A percentile compares a stretch with the other conserved stretches of the same genome.
Conservation (phyloP, 2,329 filamentous ascomycete genomes). For the Diplodia scrobiculata region DNA sequence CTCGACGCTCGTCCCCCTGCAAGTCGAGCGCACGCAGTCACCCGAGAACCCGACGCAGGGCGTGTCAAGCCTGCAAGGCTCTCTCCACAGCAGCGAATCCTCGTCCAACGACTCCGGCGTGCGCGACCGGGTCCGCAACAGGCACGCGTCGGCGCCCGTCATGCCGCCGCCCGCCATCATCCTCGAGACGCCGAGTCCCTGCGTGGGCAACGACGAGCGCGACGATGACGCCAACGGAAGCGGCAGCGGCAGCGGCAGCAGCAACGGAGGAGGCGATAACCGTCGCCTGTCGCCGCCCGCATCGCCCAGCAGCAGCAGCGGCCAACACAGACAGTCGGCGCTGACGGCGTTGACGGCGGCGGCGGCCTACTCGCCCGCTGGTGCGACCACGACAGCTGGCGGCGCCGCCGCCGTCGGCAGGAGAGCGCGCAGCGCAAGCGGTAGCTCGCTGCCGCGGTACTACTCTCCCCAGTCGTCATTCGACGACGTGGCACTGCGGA, state of each 20-base stretch:
- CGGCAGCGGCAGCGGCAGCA: background rate
- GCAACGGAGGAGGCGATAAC: background rate
- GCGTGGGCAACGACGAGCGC: background rate
- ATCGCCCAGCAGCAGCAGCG: background rate
- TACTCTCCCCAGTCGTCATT: slow-evolving; percentile 11
- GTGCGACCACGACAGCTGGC: background rate
- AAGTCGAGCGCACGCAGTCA: slow-evolving; percentile 14
- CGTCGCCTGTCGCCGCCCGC: background rate
- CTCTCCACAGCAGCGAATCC: slow-evolving; percentile 15
- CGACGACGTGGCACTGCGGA: slow-evolving; percentile 22
- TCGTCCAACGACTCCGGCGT: background rate
- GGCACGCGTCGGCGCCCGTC: background rate
- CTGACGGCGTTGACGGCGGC: background rate
- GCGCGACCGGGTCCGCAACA: slow-evolving; percentile 3
- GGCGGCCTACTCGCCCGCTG: background rate
- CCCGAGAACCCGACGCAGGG: slow-evolving; percentile 17
- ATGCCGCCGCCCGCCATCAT: slow-evolving; percentile 23
- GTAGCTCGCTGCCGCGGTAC: slow-evolving; percentile 14
- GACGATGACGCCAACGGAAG: background rate
- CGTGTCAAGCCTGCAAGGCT: slow-evolving; percentile 17
- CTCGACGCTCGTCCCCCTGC: slow-evolving; percentile 25
- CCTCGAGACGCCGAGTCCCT: slow-evolving; percentile 18
- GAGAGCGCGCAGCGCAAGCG: slow-evolving; percentile 12
- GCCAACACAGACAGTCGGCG: background rate
- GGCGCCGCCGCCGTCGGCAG: background rate